Percentiles rank a stretch among this genome's conserved stretches.
These are phyloP conservation scores for Hypoxylon sp. DNA, from an alignment of 2,329 filamentous ascomycete species.

Conservation along the genomic window DNA sequence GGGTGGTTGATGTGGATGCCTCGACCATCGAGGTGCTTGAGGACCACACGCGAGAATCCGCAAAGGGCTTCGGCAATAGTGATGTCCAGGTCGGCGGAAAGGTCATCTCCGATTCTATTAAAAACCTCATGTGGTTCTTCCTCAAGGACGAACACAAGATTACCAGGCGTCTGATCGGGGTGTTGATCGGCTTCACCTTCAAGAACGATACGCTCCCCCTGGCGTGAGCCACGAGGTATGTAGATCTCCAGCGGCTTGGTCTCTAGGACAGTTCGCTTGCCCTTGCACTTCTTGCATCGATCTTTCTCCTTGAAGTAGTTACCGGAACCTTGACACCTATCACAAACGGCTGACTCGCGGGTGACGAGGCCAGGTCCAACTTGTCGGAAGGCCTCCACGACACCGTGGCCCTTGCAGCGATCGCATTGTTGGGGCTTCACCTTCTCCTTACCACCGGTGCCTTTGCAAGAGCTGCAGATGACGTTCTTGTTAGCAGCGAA, in stretches of 20 bases:
- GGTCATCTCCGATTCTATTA: constrained; percentile 83
- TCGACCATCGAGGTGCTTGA: constrained; percentile 93
- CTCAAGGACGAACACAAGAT: constrained; percentile 89
- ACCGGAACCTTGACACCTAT: constrained; percentile 86
- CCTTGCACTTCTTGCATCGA: constrained; percentile 99
- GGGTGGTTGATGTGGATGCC: constrained; percentile 86
- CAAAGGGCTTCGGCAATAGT: constrained; percentile 86
- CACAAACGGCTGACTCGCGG: constrained; percentile 82
- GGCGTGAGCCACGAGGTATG: constrained; percentile 86
- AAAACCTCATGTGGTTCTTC: constrained; percentile 88
- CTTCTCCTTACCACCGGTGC: constrained; percentile 90
- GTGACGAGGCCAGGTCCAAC: constrained; percentile 90
- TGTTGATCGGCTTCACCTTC: constrained; percentile 95
- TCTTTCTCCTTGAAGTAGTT: constrained; percentile 95
- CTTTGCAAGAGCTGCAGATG: constrained; percentile 88
- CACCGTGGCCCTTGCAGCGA: constrained; percentile 84
- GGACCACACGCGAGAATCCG: constrained; percentile 89
- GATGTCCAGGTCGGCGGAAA: constrained; percentile 84
- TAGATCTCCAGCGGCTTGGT: constrained; percentile 97
- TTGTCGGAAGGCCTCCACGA: constrained; percentile 81
- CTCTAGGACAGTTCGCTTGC: constrained; percentile 85
- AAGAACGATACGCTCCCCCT: constrained; percentile 90
- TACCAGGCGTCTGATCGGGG: constrained; percentile 88
- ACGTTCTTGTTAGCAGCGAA: constrained; percentile 96
- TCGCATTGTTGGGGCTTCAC: constrained; percentile 86